Conservation (phyloP, 345 rosid genomes). For the Triadica sebifera region DNA sequence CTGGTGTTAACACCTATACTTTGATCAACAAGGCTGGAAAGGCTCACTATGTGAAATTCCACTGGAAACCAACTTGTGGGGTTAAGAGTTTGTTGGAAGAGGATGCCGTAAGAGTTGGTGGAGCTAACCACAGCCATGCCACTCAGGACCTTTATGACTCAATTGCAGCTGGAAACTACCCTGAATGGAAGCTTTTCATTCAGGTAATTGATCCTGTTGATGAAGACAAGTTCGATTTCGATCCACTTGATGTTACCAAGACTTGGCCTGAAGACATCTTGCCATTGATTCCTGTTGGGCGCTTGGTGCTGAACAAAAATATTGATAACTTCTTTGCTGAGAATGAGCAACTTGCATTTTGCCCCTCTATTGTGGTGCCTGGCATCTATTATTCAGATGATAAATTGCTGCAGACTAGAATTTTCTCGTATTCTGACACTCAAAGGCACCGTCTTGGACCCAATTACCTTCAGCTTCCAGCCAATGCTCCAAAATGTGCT, state of each 20-base stretch:
- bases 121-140: constrained; percentile 34
- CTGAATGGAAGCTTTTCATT: constrained; percentile 34
- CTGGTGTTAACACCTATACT: constrained; percentile 29
- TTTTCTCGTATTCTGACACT: constrained; percentile 30
- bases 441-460: constrained; percentile 38
- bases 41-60: constrained; percentile 29
- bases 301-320: constrained; percentile 34
- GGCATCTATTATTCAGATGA: constrained; percentile 31
- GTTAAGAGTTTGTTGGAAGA: constrained; percentile 29
- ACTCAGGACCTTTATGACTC: constrained; percentile 32
- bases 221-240: constrained; percentile 29
- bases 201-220: constrained; percentile 30
- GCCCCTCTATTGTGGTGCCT: constrained; percentile 27
- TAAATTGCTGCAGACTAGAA: constrained; percentile 25
- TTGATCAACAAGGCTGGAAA: constrained; percentile 28
- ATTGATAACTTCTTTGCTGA: constrained; percentile 36
- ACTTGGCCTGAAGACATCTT: constrained; percentile 35
- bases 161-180: constrained; percentile 32
- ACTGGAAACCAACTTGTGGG: constrained; percentile 32
- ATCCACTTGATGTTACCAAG: constrained; percentile 36
- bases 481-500: constrained; percentile 31
- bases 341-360: constrained; percentile 31
- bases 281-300: constrained; percentile 34
- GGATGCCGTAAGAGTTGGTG: constrained; percentile 31
- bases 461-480: constrained; percentile 32